Evolutionary conservation across 257 asterid species (phyloP).

Genomic region (Forsythia viridissima): DNA sequence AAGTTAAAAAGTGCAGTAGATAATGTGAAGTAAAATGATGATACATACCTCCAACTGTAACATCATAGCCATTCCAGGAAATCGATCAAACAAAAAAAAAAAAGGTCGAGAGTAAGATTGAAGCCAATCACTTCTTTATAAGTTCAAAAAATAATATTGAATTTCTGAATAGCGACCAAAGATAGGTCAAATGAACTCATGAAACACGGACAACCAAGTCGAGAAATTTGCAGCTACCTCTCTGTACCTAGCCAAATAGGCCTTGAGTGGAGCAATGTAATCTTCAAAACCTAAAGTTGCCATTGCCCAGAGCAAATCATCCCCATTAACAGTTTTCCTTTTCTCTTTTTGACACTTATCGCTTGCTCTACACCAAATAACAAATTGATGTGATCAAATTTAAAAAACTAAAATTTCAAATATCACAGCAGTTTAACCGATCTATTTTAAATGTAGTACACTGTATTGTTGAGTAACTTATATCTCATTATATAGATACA

Average conservation of each 20-base stretch:
- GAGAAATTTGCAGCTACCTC: slow-evolving; percentile 43
- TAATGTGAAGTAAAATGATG: slow-evolving; percentile 9
- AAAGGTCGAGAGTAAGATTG: slow-evolving; percentile 13
- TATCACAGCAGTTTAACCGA: not conserved
- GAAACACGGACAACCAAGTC: not conserved
- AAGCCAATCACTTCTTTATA: not conserved
- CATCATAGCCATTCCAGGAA: slow-evolving; percentile 25
- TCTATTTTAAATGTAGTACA: not conserved
- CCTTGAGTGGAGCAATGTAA: slow-evolving; percentile 55
- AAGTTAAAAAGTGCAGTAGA: slow-evolving; percentile 3
- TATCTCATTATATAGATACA: not conserved
- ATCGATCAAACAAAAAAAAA: slow-evolving; percentile 22
- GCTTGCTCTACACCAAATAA: slow-evolving; percentile 37
- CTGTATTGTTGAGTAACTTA: no score
- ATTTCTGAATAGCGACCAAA: not conserved
- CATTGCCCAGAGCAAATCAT: slow-evolving; percentile 66
- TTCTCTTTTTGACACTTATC: slow-evolving; percentile 67
- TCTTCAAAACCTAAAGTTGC: slow-evolving; percentile 66
- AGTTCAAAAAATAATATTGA: not conserved
- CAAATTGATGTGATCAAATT: not conserved
- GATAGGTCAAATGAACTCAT: not conserved
- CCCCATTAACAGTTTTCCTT: slow-evolving; percentile 69
- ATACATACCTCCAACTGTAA: slow-evolving; percentile 60
- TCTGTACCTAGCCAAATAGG: slow-evolving; percentile 58
- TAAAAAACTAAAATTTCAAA: not conserved